Evolutionary conservation across 306 rosid genomes (phyloP).

Genomic region (Ochetophila trinervis): DNA sequence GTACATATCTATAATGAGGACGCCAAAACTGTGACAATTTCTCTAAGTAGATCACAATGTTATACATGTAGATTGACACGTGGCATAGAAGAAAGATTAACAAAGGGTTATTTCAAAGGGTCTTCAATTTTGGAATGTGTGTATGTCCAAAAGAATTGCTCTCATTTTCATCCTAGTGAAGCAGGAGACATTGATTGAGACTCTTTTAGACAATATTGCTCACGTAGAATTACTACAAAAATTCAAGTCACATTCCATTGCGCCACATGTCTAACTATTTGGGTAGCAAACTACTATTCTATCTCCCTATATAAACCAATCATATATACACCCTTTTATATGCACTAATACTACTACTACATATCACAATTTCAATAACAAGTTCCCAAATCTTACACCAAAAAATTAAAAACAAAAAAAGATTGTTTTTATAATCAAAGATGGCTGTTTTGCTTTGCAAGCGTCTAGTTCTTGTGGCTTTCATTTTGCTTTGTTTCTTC

Average conservation of each 20-base stretch:
- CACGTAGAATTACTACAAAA: constrained; percentile 25
- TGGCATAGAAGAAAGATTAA: neutral
- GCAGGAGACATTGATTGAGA: constrained; percentile 64
- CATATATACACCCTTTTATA: constrained; percentile 1
- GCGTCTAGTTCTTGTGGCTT: constrained; percentile 38
- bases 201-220: constrained; percentile 37
- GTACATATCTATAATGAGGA: neutral
- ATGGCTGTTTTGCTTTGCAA: constrained; percentile 44
- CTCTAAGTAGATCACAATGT: neutral
- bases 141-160: constrained; percentile 9
- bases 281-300: constrained; percentile 16
- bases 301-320: constrained; percentile 15
- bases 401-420: neutral
- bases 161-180: constrained; percentile 39
- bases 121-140: neutral
- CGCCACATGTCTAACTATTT: constrained; percentile 20
- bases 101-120: neutral
- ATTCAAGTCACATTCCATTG: constrained; percentile 19
- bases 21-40: neutral
- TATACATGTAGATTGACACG: neutral
- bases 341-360: neutral
- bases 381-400: neutral
- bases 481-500: constrained; percentile 55
- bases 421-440: neutral
- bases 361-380: neutral